These are phyloP conservation scores for Solanum hybrid DNA, from an alignment of 305 asterid genomes.

Conservation along the genomic window DNA sequence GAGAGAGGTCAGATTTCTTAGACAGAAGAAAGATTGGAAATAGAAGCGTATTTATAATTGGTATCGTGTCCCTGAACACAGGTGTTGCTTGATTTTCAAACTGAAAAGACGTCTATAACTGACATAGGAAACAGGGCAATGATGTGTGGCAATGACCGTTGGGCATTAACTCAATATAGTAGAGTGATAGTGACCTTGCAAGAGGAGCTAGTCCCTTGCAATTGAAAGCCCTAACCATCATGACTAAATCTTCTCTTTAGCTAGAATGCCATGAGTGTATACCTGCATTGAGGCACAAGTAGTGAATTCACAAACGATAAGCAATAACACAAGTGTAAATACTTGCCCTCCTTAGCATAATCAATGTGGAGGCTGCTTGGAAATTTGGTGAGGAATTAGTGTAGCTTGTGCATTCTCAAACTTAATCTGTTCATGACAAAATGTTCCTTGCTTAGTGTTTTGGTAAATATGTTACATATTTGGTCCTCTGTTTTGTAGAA, in stretches of 20 bases:
- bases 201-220: background rate
- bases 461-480: background rate
- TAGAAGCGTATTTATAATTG: no score
- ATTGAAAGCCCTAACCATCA: background rate
- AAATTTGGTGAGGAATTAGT: background rate
- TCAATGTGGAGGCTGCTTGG: no score
- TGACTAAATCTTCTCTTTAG: background rate
- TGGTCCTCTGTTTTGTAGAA: background rate
- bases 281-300: background rate
- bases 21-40: background rate
- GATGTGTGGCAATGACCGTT: background rate
- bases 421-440: background rate
- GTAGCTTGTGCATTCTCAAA: background rate
- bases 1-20: background rate
- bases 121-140: background rate
- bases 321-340: background rate
- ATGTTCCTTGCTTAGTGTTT: background rate
- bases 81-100: background rate
- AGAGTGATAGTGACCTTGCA: background rate
- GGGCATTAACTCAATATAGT: background rate
- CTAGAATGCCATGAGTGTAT: background rate
- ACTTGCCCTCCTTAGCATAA: no score
- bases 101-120: background rate
- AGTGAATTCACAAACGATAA: background rate
- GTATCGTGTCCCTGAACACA: background rate